phyloP scores from a whole-genome alignment of 2,329 filamentous ascomycete species.

The Achaetomium macrosporum region DNA sequence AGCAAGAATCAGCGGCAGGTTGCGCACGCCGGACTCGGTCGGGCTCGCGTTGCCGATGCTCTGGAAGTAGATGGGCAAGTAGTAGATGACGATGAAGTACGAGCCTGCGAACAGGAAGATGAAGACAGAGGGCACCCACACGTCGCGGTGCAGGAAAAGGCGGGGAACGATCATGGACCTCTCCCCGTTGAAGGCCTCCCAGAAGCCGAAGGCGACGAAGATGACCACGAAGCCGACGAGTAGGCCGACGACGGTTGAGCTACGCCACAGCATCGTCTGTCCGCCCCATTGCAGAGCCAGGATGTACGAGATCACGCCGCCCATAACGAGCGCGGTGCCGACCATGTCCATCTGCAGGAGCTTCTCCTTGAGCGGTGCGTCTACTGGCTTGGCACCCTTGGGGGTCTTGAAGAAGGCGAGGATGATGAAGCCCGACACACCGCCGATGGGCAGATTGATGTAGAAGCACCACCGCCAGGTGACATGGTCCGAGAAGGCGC shows the following conservation, averaged over 20 bases:
- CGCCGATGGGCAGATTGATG: conserved; percentile 24
- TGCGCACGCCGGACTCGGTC: conserved; percentile 32
- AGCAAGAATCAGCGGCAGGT: conserved; percentile 33
- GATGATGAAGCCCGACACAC: conserved; percentile 18
- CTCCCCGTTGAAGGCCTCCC: conserved; percentile 34
- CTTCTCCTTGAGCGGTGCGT: conserved; percentile 34
- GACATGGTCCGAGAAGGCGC: conserved; percentile 19
- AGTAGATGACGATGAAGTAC: conserved; percentile 35
- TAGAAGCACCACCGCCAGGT: conserved; percentile 25
- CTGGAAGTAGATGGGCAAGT: conserved; percentile 40
- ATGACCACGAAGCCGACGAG: conserved; percentile 31
- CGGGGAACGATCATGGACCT: conserved; percentile 33
- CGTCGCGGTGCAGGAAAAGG: conserved; percentile 29
- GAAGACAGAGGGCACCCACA: conserved; percentile 26
- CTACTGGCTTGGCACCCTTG: conserved; percentile 30
- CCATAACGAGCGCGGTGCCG: conserved; percentile 35
- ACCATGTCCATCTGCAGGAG: conserved; percentile 37
- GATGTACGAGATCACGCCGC: conserved; percentile 35
- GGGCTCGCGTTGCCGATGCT: conserved; percentile 31
- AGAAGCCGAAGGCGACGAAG: conserved; percentile 25
- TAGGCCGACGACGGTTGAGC: conserved; percentile 33
- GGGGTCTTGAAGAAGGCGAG: conserved; percentile 30
- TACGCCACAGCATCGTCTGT: conserved; percentile 32
- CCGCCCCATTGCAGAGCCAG: conserved; percentile 43
- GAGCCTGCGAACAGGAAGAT: conserved; percentile 32